Conservation (phyloP, 345 rosid species). For the Theobroma cacao region DNA sequence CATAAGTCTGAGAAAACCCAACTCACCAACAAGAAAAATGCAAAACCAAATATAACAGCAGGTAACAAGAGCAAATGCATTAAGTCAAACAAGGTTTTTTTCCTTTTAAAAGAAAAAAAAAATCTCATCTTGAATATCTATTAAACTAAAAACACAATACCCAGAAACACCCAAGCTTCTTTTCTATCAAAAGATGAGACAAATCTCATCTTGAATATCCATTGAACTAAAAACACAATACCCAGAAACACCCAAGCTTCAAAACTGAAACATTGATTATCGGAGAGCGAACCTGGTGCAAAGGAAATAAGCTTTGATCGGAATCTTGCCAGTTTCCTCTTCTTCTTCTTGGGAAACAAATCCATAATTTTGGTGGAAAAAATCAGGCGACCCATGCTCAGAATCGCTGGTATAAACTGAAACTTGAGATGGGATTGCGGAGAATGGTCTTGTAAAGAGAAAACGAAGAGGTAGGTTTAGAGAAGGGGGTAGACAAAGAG, state of each 20-base stretch:
- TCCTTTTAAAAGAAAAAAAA: background rate
- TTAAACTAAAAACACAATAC: background rate
- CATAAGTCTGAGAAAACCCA: slow-evolving; percentile 66
- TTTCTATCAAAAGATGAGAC: background rate
- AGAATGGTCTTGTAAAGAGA: slow-evolving; percentile 35
- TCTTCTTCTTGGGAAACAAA: slow-evolving; percentile 43
- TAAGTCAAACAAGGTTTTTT: background rate
- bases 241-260: slow-evolving; percentile 9
- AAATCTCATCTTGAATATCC: background rate
- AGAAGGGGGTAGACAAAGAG: background rate
- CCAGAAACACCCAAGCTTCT: background rate
- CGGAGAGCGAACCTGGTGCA: slow-evolving; percentile 59
- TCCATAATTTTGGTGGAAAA: slow-evolving; percentile 23
- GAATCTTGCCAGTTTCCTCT: slow-evolving; percentile 62
- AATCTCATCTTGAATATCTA: background rate
- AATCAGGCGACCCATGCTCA: slow-evolving; percentile 50
- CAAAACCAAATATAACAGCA: slow-evolving; percentile 21
- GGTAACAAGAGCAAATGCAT: slow-evolving; percentile 7
- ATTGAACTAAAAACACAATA: background rate
- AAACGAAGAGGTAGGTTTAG: slow-evolving; percentile 1
- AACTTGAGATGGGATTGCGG: slow-evolving; percentile 60
- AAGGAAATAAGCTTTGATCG: slow-evolving; percentile 79
- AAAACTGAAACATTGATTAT: background rate
- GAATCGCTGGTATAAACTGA: slow-evolving; percentile 44
- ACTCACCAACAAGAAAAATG: slow-evolving; percentile 29